A percentile compares a stretch with the other conserved stretches of the same genome.
Evolutionary conservation across 1,139 yeast species (phyloP).

Genomic region (Sugiyamaella grinbergsii): DNA sequence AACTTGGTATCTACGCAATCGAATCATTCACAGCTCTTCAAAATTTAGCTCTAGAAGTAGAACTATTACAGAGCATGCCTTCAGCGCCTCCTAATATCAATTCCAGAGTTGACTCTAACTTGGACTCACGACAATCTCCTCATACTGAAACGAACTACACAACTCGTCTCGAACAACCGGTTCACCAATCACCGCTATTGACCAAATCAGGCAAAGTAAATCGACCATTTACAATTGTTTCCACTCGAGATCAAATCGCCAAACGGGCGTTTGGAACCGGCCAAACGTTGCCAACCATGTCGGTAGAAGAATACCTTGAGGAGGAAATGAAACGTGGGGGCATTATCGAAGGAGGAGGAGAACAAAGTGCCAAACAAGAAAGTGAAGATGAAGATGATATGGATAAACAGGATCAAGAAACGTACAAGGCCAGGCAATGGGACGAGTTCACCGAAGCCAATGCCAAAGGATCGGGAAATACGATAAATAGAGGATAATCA

Average conservation of each 20-base stretch:
- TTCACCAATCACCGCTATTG: slow-evolving; percentile 22
- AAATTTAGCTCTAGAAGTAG: slow-evolving; percentile 57
- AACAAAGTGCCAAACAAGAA: slow-evolving; percentile 44
- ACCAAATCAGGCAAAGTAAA: slow-evolving; percentile 61
- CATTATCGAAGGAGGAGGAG: slow-evolving; percentile 57
- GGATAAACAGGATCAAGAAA: slow-evolving; percentile 56
- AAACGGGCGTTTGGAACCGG: slow-evolving; percentile 86
- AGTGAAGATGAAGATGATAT: slow-evolving; percentile 53
- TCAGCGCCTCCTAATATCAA: slow-evolving; percentile 18
- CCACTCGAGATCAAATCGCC: slow-evolving; percentile 57
- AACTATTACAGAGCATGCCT: slow-evolving; percentile 47
- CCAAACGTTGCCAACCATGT: slow-evolving; percentile 89
- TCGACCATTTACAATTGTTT: slow-evolving; percentile 79
- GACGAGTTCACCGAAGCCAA: slow-evolving; percentile 89
- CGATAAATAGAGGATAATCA: slow-evolving; percentile 72
- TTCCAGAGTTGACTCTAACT: background rate
- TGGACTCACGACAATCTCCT: slow-evolving; percentile 13
- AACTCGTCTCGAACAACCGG: slow-evolving; percentile 25
- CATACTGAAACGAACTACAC: slow-evolving; percentile 18
- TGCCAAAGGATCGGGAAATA: slow-evolving; percentile 78
- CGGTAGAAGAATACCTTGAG: slow-evolving; percentile 88
- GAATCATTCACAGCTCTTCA: slow-evolving; percentile 59
- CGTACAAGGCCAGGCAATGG: slow-evolving; percentile 78
- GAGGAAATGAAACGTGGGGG: slow-evolving; percentile 85
- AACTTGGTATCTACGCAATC: slow-evolving; percentile 55